A percentile compares a stretch with the other conserved stretches of the same genome.
Conservation (phyloP, 176 grass and related monocot species). For the Zoysia japonica region DNA sequence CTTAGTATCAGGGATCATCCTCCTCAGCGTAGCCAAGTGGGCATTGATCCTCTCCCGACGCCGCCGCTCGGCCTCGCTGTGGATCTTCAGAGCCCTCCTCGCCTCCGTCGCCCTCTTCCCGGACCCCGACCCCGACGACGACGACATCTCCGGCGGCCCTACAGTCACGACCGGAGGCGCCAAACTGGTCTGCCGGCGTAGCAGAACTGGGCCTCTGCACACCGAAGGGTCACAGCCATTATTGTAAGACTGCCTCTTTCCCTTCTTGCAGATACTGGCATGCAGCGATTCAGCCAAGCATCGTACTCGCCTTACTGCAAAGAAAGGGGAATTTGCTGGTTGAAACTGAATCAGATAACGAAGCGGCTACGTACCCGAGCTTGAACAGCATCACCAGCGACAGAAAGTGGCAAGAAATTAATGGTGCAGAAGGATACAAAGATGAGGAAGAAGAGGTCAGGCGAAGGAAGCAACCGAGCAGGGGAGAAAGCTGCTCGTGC, state of each 20-base stretch:
- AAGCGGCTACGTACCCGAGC: neutral
- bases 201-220: neutral
- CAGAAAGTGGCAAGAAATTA: slow-evolving; percentile 10
- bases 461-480: neutral
- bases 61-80: slow-evolving; percentile 86
- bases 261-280: slow-evolving; percentile 36
- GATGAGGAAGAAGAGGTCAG: slow-evolving; percentile 17
- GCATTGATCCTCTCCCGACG: slow-evolving; percentile 88
- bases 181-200: slow-evolving; percentile 33
- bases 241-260: slow-evolving; percentile 7
- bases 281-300: slow-evolving; percentile 35
- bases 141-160: slow-evolving; percentile 31
- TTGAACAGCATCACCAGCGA: neutral
- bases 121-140: slow-evolving; percentile 38
- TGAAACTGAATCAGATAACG: neutral
- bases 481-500: neutral
- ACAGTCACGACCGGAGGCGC: neutral
- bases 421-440: slow-evolving; percentile 10
- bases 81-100: slow-evolving; percentile 63
- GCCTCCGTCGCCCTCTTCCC: slow-evolving; percentile 44
- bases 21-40: slow-evolving; percentile 67
- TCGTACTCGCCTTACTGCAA: slow-evolving; percentile 8
- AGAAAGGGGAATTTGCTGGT: neutral
- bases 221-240: slow-evolving; percentile 15
- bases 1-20: slow-evolving; percentile 72